Evolutionary conservation across 1,284 basidiomycete genomes (phyloP).

Genomic region (Naganishia cerealis): DNA sequence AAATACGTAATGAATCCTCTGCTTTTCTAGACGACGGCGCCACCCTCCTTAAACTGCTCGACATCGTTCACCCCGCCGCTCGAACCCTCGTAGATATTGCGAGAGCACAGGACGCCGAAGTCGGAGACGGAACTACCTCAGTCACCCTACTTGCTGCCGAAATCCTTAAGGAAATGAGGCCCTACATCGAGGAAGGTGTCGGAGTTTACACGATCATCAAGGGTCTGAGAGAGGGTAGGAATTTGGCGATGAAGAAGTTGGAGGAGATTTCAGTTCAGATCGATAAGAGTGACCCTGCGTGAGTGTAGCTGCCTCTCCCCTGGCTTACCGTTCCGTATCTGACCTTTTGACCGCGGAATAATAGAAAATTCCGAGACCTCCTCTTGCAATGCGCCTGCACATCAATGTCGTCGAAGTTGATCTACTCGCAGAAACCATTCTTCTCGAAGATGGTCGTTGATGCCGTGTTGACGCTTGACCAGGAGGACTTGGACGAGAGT

Average conservation of each 20-base stretch:
- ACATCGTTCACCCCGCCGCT: slow-evolving; percentile 96
- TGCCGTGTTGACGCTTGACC: slow-evolving; percentile 88
- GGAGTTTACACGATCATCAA: slow-evolving; percentile 98
- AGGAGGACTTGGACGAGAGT: slow-evolving; percentile 89
- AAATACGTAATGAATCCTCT: slow-evolving; percentile 29
- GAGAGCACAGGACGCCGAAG: slow-evolving; percentile 95
- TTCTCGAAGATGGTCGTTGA: slow-evolving; percentile 99
- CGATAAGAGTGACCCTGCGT: slow-evolving; percentile 87
- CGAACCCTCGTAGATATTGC: slow-evolving; percentile 96
- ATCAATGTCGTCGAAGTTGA: slow-evolving; percentile 99
- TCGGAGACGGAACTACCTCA: slow-evolving; percentile 96
- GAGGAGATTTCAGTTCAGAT: slow-evolving; percentile 86
- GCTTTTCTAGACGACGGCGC: slow-evolving; percentile 78
- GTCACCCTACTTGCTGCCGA: slow-evolving; percentile 93
- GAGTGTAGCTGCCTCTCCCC: slow-evolving; percentile 49
- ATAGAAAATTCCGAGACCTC: slow-evolving; percentile 85
- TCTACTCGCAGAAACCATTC: slow-evolving; percentile 98
- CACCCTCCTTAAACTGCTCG: slow-evolving; percentile 92
- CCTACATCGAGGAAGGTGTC: slow-evolving; percentile 94
- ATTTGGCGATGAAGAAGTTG: slow-evolving; percentile 81
- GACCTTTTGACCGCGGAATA: neutral
- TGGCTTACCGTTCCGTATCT: neutral
- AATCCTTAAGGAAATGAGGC: slow-evolving; percentile 86
- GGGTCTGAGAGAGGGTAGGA: slow-evolving; percentile 83
- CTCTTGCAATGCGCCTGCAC: slow-evolving; percentile 95